Conservation (phyloP, 2,329 filamentous ascomycete genomes). For the Penicillium decumbens region DNA sequence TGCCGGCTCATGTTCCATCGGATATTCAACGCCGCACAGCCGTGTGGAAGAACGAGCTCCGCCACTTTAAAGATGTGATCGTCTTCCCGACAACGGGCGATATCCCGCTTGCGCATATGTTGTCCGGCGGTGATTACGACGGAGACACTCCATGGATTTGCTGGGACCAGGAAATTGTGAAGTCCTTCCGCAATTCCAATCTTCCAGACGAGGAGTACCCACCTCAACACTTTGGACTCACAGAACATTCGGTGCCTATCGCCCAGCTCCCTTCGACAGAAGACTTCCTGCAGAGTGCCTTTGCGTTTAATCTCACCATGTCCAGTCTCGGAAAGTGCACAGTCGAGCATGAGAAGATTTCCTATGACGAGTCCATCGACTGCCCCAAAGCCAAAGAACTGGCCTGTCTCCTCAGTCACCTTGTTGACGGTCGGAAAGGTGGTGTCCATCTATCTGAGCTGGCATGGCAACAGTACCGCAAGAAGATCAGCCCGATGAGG, state of each 20-base stretch:
- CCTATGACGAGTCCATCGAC: constrained; percentile 50
- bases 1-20: constrained; percentile 54
- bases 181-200: constrained; percentile 51
- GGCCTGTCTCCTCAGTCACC: constrained; percentile 41
- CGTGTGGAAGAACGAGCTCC: constrained; percentile 49
- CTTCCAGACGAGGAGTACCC: constrained; percentile 37
- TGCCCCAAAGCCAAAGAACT: constrained; percentile 35
- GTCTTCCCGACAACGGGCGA: constrained; percentile 53
- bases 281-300: constrained; percentile 42
- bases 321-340: constrained; percentile 53
- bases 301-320: constrained; percentile 46
- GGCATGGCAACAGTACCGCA: constrained; percentile 38
- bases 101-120: constrained; percentile 53
- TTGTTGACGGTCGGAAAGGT: constrained; percentile 46
- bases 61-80: constrained; percentile 54
- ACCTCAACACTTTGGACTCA: constrained; percentile 47
- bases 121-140: constrained; percentile 63
- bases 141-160: constrained; percentile 59
- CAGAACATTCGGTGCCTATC: constrained; percentile 42
- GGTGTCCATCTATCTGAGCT: constrained; percentile 41
- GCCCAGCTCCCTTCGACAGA: constrained; percentile 36
- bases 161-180: constrained; percentile 53
- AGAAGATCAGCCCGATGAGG: constrained; percentile 28
- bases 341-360: constrained; percentile 46
- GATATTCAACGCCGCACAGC: constrained; percentile 55